Percentiles rank a stretch among this genome's conserved stretches.
These are phyloP conservation scores for Monosporozyma aerobia DNA, from an alignment of 805 yeast genomes.

Conservation along the genomic window DNA sequence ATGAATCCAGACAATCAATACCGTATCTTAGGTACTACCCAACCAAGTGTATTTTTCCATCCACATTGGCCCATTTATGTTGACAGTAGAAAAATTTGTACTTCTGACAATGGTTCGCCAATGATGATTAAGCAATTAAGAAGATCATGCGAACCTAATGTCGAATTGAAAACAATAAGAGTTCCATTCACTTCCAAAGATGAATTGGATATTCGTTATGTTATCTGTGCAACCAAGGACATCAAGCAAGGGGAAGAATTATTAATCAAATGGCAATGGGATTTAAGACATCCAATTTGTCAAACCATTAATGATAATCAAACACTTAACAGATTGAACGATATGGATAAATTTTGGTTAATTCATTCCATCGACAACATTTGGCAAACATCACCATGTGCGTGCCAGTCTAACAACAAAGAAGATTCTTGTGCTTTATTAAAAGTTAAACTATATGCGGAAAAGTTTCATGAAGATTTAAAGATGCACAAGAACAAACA, in stretches of 20 bases:
- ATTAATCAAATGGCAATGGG: constrained; percentile 87
- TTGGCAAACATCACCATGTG: constrained; percentile 54
- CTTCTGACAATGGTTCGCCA: background rate
- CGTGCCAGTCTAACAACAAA: constrained; percentile 12
- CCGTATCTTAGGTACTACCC: constrained; percentile 58
- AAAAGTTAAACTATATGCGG: constrained; percentile 55
- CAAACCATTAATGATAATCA: constrained; percentile 38
- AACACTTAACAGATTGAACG: constrained; percentile 45
- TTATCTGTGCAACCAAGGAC: constrained; percentile 46
- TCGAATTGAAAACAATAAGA: constrained; percentile 45
- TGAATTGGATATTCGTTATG: constrained; percentile 36
- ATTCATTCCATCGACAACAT: constrained; percentile 56
- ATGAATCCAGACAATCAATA: constrained; percentile 69
- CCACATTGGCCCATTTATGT: constrained; percentile 54
- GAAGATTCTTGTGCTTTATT: constrained; percentile 44
- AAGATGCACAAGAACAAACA: background rate
- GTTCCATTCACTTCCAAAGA: constrained; percentile 20
- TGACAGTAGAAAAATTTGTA: constrained; percentile 51
- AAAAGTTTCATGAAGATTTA: constrained; percentile 31
- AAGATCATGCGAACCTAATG: constrained; percentile 69
- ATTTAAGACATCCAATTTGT: constrained; percentile 61
- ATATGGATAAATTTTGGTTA: constrained; percentile 44
- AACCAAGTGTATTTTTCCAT: constrained; percentile 49
- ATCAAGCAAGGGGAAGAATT: constrained; percentile 63
- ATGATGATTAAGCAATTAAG: constrained; percentile 35